Percentiles rank a stretch among this genome's conserved stretches.
Conservation (phyloP, 2,329 filamentous ascomycete genomes). For the Colletotrichum zoysiae region DNA sequence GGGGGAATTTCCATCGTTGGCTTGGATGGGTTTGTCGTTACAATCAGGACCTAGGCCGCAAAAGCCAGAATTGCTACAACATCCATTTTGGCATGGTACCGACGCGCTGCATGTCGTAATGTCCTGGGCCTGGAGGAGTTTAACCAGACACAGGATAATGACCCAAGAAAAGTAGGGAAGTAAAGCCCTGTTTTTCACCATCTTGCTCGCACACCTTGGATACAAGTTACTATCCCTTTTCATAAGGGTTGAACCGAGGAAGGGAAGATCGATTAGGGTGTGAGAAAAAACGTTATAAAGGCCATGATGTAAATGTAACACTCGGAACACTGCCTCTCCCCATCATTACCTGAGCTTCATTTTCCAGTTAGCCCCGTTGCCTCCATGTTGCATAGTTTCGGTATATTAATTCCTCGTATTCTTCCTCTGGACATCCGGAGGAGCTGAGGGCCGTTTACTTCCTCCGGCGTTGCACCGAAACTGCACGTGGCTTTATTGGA, state of each 20-base stretch:
- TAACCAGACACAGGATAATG: neutral
- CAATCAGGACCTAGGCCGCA: constrained; percentile 3
- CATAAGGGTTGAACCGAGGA: neutral
- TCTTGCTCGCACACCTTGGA: neutral
- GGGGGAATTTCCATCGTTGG: neutral
- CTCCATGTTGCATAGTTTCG: neutral
- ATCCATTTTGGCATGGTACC: neutral
- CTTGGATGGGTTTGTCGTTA: neutral
- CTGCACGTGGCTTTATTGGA: neutral
- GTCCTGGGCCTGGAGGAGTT: neutral
- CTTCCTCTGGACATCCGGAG: neutral
- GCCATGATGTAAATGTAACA: neutral
- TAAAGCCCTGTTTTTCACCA: neutral
- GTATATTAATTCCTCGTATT: neutral
- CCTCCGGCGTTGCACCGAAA: neutral
- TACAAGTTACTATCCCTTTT: neutral
- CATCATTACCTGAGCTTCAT: neutral
- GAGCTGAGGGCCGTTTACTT: neutral
- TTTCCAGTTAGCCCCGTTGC: neutral
- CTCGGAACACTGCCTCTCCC: neutral
- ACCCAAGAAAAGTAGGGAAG: neutral
- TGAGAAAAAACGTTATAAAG: neutral
- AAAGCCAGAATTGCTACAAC: neutral
- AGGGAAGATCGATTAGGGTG: neutral
- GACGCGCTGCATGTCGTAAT: neutral